phyloP scores from a whole-genome alignment of 2,329 filamentous ascomycete genomes.

The Ampelomyces quisqualis region DNA sequence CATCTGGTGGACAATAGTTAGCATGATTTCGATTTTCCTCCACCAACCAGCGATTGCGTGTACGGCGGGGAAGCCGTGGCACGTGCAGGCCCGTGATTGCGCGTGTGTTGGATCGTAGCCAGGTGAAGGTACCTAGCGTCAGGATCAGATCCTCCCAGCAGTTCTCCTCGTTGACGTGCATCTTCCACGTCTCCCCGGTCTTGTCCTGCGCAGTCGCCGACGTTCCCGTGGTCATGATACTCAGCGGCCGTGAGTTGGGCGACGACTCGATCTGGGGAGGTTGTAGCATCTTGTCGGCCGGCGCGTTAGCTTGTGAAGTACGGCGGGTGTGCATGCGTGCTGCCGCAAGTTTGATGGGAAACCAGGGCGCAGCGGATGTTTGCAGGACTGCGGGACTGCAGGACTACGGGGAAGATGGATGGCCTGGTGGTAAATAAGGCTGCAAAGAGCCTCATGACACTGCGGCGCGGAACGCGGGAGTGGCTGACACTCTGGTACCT shows the following conservation, averaged over 20 bases:
- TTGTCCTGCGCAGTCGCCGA: slow-evolving; percentile 43
- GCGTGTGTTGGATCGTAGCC: not conserved
- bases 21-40: too few relatives aligned
- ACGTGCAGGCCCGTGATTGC: too few relatives aligned
- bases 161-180: slow-evolving; percentile 43
- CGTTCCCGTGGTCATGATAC: slow-evolving; percentile 39
- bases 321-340: slow-evolving; percentile 3
- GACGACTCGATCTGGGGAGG: slow-evolving; percentile 8
- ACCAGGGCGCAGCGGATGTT: not conserved
- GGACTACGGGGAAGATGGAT: not conserved
- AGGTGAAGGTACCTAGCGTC: slow-evolving; percentile 42
- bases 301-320: slow-evolving; percentile 18
- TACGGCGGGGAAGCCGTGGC: too few relatives aligned
- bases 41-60: too few relatives aligned
- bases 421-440: slow-evolving; percentile 25
- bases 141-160: slow-evolving; percentile 53
- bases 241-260: slow-evolving; percentile 34
- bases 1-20: slow-evolving; percentile 44
- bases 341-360: not conserved
- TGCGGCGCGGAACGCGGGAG: slow-evolving; percentile 25
- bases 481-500: slow-evolving; percentile 23
- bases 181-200: slow-evolving; percentile 48
- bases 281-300: slow-evolving; percentile 28
- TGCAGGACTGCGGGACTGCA: slow-evolving; percentile 3
- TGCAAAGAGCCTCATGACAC: slow-evolving; percentile 29